Base-by-base conservation (phyloP, 2,329 filamentous ascomycete genomes). In the Pseudocercospora cruenta region DNA sequence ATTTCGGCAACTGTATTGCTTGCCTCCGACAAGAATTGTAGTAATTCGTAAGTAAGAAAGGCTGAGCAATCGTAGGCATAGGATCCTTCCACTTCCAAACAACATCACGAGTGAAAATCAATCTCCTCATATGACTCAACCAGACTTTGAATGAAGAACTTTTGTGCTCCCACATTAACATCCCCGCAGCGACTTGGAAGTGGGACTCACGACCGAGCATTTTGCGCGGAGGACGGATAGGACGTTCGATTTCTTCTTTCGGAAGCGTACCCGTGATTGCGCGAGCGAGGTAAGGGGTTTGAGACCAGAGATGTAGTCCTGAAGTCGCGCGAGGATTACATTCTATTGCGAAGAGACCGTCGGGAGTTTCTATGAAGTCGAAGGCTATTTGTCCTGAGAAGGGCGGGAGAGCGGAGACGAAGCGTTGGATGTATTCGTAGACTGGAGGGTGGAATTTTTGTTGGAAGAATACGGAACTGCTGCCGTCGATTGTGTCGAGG, bases 261-360 rank as follows among this genome's bases (percentile, higher is more conserved):
- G 68, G 63, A 12, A 68, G 51, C 7, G 63, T 62, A 1, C 59
- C 61, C 4, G 68, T 68, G 39, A 70, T 66, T 8, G 68, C 65
- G 24, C 61, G 62, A 12, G 70, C 66, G 58, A 68, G 33, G 67
- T 72, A 39, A 54, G 69, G 55, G 54, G 72, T 70, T 14, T 64
- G 45, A 19, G 63, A 63, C 69, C 75, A 77, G 7, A 77, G 67
- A 49, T 77, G 75, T 26, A 77, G 65, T 5, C 75, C 75, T 5
- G 69, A 71, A 22, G 75, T 77, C 10, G 73, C 70, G 16, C 72
- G 69, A 1, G 75, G 73, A 49, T 75, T 75, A 51, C 75, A 76
- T 63, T 76, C 74, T 31, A 77, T 75, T 4, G 74, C 70, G 47
- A 73, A 68, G 1, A 77, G 62, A 0, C 70, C 66, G 10, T 66